Evolutionary conservation across 108 stramenopile genomes (phyloP).

Genomic region (Nitzschia palea): DNA sequence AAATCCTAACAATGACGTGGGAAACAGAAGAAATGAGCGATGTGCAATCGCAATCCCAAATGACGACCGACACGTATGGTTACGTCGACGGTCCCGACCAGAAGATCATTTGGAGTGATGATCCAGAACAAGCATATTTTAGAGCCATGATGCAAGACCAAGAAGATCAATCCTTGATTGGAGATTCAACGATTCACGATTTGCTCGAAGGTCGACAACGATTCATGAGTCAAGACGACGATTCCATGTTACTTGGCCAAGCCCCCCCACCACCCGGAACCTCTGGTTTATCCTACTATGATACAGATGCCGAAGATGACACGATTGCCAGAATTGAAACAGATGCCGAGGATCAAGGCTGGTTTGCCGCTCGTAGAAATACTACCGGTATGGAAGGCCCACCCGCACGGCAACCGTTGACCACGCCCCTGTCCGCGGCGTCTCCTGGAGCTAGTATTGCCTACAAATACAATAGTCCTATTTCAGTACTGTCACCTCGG

Average conservation of each 20-base stretch:
- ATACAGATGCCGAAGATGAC: slow-evolving; percentile 19
- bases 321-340: slow-evolving; percentile 10
- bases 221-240: background rate
- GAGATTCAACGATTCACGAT: background rate
- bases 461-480: background rate
- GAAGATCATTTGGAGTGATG: slow-evolving; percentile 34
- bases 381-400: background rate
- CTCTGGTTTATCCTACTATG: slow-evolving; percentile 1
- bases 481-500: slow-evolving; percentile 2
- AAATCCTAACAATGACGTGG: slow-evolving; percentile 17
- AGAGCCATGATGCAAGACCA: slow-evolving; percentile 24
- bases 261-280: slow-evolving; percentile 1
- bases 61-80: slow-evolving; percentile 14
- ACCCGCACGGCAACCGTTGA: background rate
- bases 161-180: background rate
- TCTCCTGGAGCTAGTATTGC: background rate
- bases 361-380: background rate
- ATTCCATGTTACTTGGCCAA: background rate
- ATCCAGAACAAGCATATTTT: slow-evolving; percentile 38
- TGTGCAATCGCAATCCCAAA: slow-evolving; percentile 1
- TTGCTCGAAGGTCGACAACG: background rate
- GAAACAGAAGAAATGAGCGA: slow-evolving; percentile 15
- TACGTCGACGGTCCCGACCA: slow-evolving; percentile 5
- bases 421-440: background rate
- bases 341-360: background rate